These are phyloP conservation scores for Hyphopichia khmerensis DNA, from an alignment of 1,139 yeast species.

Conservation along the genomic window DNA sequence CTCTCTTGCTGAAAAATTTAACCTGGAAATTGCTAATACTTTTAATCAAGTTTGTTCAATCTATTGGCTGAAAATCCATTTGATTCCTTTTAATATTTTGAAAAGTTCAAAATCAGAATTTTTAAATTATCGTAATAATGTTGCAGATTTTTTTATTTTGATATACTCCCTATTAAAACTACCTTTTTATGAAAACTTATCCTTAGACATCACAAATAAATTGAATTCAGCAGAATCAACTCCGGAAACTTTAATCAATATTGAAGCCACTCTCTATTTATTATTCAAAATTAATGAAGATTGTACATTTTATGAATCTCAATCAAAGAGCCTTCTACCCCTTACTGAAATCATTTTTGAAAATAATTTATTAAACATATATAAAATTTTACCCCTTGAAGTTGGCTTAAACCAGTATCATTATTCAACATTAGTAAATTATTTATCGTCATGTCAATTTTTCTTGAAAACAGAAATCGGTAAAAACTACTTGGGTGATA, in stretches of 20 bases:
- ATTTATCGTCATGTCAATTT: slow-evolving; percentile 55
- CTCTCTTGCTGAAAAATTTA: slow-evolving; percentile 16
- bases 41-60: slow-evolving; percentile 48
- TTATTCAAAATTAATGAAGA: slow-evolving; percentile 55
- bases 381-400: slow-evolving; percentile 13
- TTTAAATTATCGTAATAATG: slow-evolving; percentile 64
- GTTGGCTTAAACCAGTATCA: slow-evolving; percentile 11
- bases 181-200: slow-evolving; percentile 51
- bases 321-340: slow-evolving; percentile 23
- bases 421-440: slow-evolving; percentile 46
- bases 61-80: slow-evolving; percentile 63
- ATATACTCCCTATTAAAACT: slow-evolving; percentile 64
- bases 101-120: slow-evolving; percentile 47
- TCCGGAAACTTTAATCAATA: slow-evolving; percentile 22
- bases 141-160: slow-evolving; percentile 72
- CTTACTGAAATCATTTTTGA: slow-evolving; percentile 25
- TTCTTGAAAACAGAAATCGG: slow-evolving; percentile 46
- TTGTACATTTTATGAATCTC: slow-evolving; percentile 45
- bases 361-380: slow-evolving; percentile 21
- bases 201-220: slow-evolving; percentile 19
- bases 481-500: slow-evolving; percentile 36
- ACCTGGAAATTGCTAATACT: slow-evolving; percentile 28
- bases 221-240: slow-evolving; percentile 22
- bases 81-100: slow-evolving; percentile 20
- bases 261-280: slow-evolving; percentile 71